Evolutionary conservation across 805 yeast genomes (phyloP), one percentile per base, ranked within the genome.

Genomic region (Zygoascus bituminiphila): DNA sequence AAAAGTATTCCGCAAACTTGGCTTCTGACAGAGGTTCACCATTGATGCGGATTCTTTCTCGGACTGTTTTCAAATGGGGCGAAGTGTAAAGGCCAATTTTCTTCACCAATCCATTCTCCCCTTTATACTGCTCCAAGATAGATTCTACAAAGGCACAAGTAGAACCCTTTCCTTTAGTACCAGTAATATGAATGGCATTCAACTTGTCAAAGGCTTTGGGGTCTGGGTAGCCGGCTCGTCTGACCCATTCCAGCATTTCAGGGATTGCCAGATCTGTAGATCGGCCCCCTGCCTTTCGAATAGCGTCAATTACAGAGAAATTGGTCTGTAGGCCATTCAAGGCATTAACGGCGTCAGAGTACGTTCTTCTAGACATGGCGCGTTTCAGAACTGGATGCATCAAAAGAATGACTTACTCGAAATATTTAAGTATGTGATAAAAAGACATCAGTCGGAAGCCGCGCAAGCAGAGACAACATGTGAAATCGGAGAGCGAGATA

Each of bases 141-240:
- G 93, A 79, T 58, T 86, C 85, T 2, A 88, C 78, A 62, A 93
- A 93, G 0, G 98, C 96, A 66, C 97, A 91, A 0, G 98, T 91
- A 0, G 97, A 88, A 1, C 99, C 99, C 68, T 93, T 93, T 12
- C 99, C 99, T 64, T 93, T 93, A 1, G 99, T 93, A 19, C 99
- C 99, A 0, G 99, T 89, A 33, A 94, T 83, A 61, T 93, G 99
- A 38, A 93, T 75, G 2, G 88, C 74, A 57, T 89, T 89, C 57
- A 93, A 64, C 51, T 66, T 73, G 66, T 89, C 78, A 61, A 87
- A 79, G 53, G 85, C 95, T 2, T 68, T 57, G 1, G 85, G 79
- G 26, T 61, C 54, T 23, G 66, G 57, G 57, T 83, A 82, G 0
- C 91, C 94, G 9, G 80, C 73, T 52, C 91, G 69, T 47, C 84